A percentile compares a stretch with the other conserved stretches of the same genome.
phyloP scores from a whole-genome alignment of 2,329 filamentous ascomycete genomes.

The Microsporum canis region DNA sequence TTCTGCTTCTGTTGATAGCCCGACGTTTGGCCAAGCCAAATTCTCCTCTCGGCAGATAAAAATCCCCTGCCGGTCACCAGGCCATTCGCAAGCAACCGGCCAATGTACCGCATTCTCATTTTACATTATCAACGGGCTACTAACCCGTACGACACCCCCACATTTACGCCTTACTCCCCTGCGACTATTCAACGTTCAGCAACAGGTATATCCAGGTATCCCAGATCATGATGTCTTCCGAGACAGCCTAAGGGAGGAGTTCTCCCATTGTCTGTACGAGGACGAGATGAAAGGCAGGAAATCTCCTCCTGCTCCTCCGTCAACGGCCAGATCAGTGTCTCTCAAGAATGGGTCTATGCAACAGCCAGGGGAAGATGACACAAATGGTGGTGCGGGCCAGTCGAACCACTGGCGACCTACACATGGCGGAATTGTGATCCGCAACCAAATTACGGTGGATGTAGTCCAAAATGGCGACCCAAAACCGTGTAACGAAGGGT shows the following conservation, averaged over 20 bases:
- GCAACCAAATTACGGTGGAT: constrained; percentile 51
- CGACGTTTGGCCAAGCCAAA: constrained; percentile 33
- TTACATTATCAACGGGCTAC: constrained; percentile 51
- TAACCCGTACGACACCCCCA: constrained; percentile 41
- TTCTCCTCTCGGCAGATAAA: constrained; percentile 30
- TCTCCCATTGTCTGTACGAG: constrained; percentile 33
- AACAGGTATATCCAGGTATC: constrained; percentile 48
- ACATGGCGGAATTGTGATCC: constrained; percentile 51
- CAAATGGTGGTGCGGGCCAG: constrained; percentile 6
- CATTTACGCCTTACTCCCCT: constrained; percentile 51
- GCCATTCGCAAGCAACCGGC: constrained; percentile 21
- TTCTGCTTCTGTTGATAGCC: constrained; percentile 31
- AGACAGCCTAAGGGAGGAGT: constrained; percentile 50
- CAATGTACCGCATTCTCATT: constrained; percentile 44
- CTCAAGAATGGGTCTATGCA: constrained; percentile 15
- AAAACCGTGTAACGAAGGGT: constrained; percentile 7
- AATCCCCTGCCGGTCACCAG: constrained; percentile 23
- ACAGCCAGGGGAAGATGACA: constrained; percentile 10
- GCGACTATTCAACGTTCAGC: constrained; percentile 54
- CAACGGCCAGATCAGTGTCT: not conserved
- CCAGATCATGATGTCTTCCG: constrained; percentile 49
- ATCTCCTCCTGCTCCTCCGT: constrained; percentile 11
- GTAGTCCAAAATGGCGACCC: constrained; percentile 20
- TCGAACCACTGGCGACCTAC: not conserved
- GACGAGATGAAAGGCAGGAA: not conserved